Conservation (phyloP, 306 rosid genomes). For the Cicer pinnatifidum region DNA sequence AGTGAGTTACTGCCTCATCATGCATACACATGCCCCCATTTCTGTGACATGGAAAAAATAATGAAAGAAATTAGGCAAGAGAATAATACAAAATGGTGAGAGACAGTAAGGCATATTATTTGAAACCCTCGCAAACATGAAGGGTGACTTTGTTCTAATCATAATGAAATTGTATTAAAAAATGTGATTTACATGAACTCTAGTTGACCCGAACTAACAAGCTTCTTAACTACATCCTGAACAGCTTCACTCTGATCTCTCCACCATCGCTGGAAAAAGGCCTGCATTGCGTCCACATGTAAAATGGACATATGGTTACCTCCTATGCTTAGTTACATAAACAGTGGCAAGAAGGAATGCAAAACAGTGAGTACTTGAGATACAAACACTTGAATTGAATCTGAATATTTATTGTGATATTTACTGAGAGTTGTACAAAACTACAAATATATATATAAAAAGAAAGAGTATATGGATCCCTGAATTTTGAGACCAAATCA, state of each 20-base stretch:
- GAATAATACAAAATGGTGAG: constrained; percentile 3
- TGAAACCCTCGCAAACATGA: constrained; percentile 38
- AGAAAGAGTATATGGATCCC: background rate
- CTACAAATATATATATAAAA: background rate
- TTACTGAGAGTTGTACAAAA: background rate
- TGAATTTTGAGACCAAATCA: background rate
- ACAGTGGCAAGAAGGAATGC: constrained; percentile 24
- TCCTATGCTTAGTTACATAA: background rate
- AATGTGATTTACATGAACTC: constrained; percentile 70
- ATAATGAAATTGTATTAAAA: constrained; percentile 21
- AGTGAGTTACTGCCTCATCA: constrained; percentile 85
- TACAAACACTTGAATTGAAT: background rate
- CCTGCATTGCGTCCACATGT: constrained; percentile 48
- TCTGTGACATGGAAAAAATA: constrained; percentile 48
- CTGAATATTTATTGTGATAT: background rate
- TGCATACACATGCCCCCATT: constrained; percentile 97
- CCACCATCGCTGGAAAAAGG: constrained; percentile 93
- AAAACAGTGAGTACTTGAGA: constrained; percentile 2
- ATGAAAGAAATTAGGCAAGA: constrained; percentile 35
- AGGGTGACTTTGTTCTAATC: constrained; percentile 4
- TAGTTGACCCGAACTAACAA: constrained; percentile 75
- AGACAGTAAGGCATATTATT: background rate
- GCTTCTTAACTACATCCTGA: constrained; percentile 55
- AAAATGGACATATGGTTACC: constrained; percentile 28
- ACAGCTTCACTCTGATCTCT: constrained; percentile 67